Percentiles rank a stretch among this genome's conserved stretches.
phyloP scores from a whole-genome alignment of 805 yeast genomes.

The Kuraishia ogatae region DNA sequence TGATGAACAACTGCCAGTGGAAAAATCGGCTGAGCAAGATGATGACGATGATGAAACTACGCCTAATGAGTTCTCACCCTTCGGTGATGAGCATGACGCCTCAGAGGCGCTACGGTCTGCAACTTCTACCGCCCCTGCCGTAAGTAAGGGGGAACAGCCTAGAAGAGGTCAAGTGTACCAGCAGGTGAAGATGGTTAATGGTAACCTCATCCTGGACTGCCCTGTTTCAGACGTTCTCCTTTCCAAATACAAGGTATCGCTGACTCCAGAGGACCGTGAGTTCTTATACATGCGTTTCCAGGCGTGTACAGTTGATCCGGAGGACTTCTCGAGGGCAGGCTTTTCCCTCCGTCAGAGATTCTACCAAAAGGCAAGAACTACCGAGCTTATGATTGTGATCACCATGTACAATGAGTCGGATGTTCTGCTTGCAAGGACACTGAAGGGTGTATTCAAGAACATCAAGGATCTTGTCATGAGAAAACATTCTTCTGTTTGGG shows the following conservation, averaged over 20 bases:
- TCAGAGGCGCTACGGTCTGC: not conserved
- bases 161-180: not conserved
- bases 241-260: slow-evolving; percentile 36
- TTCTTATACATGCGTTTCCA: slow-evolving; percentile 86
- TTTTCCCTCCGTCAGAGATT: slow-evolving; percentile 81
- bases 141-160: not conserved
- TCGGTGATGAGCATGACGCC: not conserved
- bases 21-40: slow-evolving; percentile 18
- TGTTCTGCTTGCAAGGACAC: slow-evolving; percentile 68
- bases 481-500: slow-evolving; percentile 70
- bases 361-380: slow-evolving; percentile 68
- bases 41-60: slow-evolving; percentile 14
- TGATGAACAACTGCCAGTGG: not conserved
- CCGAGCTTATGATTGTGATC: slow-evolving; percentile 78
- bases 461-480: slow-evolving; percentile 65
- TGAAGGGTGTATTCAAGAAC: slow-evolving; percentile 87
- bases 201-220: slow-evolving; percentile 81
- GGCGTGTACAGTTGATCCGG: slow-evolving; percentile 90
- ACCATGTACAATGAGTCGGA: slow-evolving; percentile 92
- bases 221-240: slow-evolving; percentile 72
- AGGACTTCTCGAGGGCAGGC: slow-evolving; percentile 47
- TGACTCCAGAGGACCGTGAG: slow-evolving; percentile 42
- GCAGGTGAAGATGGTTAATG: slow-evolving; percentile 51
- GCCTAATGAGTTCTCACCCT: slow-evolving; percentile 10
- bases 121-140: not conserved